Evolutionary conservation across 2,329 filamentous ascomycete genomes (phyloP), one percentile per base, ranked within the genome.

Genomic region (Lasiodiplodia citricola): DNA sequence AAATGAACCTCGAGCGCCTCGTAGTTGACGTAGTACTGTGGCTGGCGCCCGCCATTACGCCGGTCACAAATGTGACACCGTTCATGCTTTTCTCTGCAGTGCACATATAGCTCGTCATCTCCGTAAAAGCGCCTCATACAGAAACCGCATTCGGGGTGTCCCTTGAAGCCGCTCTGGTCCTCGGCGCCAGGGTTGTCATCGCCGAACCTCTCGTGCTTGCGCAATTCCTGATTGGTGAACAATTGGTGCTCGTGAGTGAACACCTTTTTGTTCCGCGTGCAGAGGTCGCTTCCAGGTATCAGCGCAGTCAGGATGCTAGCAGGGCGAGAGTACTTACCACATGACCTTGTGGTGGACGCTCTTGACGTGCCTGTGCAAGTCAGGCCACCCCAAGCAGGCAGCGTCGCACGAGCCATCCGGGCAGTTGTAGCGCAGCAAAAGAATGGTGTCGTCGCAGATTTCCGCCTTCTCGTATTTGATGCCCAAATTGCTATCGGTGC

Each of bases 201-300:
- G 69, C 96, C 96, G 71, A 91, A 89, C 71, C 89, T 92, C 86
- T 98, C 96, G 79, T 99, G 96, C 75, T 89, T 92, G 73, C 92
- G 90, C 62, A 98, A 84, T 73, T 95, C 93, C 71, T 90, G 87
- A 70, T 89, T 87, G 0, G 92, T 91, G 79, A 97, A 98, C 1
- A 99, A 86, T 71, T 96, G 93, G 78, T 99, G 96, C 80, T 99
- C 96, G 81, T 99, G 96, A 1, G 96, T 97, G 75, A 99, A 99
- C 41, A 97, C 94, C 77, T 97, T 97, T 82, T 99, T 99, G 83
- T 97, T 94, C 70, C 94, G 86, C 7, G 94, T 92, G 80, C 94
- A 97, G 13, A 97, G 85, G 79, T 97, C 93, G 80, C 92, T 87
- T 70, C 37, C 60, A 14, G 31, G 8, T 18, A 11, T 60, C 54